Evolutionary conservation across 2,329 filamentous ascomycete genomes (phyloP), one percentile per base, ranked within the genome.

Genomic region (Penicillium frequentans): DNA sequence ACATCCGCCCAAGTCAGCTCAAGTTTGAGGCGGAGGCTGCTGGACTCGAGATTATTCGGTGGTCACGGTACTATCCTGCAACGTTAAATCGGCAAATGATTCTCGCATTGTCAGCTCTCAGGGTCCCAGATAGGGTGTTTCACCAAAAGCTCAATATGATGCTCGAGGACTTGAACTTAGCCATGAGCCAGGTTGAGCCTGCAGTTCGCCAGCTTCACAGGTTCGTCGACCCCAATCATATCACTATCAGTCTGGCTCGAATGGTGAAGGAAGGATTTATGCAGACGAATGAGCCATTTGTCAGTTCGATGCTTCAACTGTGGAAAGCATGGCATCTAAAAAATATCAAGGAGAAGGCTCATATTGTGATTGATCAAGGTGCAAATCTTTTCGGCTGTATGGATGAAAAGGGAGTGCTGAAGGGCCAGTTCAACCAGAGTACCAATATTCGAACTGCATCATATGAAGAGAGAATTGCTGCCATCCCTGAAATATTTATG

Each of bases 311-410:
- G 9, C 77, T 99, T 11, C 84, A 86, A 35, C 80, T 98, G 0
- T 99, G 95, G 93, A 84, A 89, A 60, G 85, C 91, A 1, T 98
- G 91, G 90, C 91, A 89, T 1, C 84, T 96, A 64, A 96, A 96
- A 68, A 84, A 89, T 13, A 82, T 99, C 19, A 97, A 96, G 65
- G 92, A 98, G 64, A 98, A 97, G 66, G 92, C 93, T 0, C 88
- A 89, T 27, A 91, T 99, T 44, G 82, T 86, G 2, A 83, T 99
- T 10, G 86, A 91, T 7, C 77, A 93, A 56, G 92, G 93, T 1
- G 93, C 92, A 0, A 96, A 96, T 69, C 81, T 98, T 0, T 83
- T 98, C 7, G 95, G 93, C 3, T 92, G 90, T 60, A 85, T 93
- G 6, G 95, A 99, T 64, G 95, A 99, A 73, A 93, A 90, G 0